These are phyloP conservation scores for Wickerhamiella nectarea DNA, from an alignment of 805 yeast genomes.

Conservation along the genomic window DNA sequence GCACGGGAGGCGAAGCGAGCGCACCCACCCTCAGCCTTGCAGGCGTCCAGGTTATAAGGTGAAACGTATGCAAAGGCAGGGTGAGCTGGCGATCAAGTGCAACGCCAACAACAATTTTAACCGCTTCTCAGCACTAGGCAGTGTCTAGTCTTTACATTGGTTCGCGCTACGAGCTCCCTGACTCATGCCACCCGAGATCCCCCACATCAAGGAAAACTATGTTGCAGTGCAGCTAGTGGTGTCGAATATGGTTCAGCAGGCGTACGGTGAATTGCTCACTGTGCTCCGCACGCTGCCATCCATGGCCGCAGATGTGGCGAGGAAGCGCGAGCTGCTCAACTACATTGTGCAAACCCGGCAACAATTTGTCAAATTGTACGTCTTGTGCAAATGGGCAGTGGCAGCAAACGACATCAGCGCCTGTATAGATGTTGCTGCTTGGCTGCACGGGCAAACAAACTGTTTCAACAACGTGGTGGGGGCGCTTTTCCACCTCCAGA, in stretches of 20 bases:
- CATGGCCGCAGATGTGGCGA: slow-evolving; percentile 41
- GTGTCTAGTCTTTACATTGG: no score
- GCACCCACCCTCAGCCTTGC: no score
- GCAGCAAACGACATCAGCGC: slow-evolving; percentile 56
- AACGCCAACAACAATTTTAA: no score
- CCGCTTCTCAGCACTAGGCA: no score
- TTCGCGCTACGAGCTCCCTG: no score
- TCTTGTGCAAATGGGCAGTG: slow-evolving; percentile 77
- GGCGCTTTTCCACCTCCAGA: slow-evolving; percentile 54
- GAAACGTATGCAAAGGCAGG: no score
- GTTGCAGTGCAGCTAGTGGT: slow-evolving; percentile 50
- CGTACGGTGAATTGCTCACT: slow-evolving; percentile 49
- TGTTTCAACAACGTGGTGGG: slow-evolving; percentile 49
- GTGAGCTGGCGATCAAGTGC: no score
- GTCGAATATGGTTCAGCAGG: slow-evolving; percentile 43
- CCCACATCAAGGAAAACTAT: slow-evolving; percentile 61
- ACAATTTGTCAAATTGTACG: slow-evolving; percentile 73
- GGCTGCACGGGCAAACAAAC: slow-evolving; percentile 71
- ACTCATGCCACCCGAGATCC: slow-evolving; percentile 29
- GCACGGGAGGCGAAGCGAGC: no score
- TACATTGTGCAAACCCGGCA: slow-evolving; percentile 61
- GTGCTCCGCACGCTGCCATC: slow-evolving; percentile 47
- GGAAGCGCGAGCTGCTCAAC: slow-evolving; percentile 57
- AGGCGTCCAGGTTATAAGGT: no score
- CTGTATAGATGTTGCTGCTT: slow-evolving; percentile 74